Base-by-base conservation (phyloP, 257 asterid genomes). In the Solanum lycopersicoides region DNA sequence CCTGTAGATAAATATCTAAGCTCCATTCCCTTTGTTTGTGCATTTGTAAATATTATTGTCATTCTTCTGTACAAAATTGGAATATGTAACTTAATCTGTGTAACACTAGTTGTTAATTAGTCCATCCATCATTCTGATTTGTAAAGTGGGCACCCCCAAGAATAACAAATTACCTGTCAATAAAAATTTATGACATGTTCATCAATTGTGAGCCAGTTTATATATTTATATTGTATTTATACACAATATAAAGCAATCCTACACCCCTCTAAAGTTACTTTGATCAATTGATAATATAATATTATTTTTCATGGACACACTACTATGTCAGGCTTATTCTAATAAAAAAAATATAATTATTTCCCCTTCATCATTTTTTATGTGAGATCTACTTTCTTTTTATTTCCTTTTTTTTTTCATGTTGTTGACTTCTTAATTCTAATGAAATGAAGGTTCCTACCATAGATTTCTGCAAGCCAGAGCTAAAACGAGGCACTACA, bases 31-130 rank as follows among this genome's bases (percentile, higher is more conserved):
- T 90, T 89, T 92, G 42, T 89, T 90, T 89, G 90, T 86, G 90
- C 87, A 73, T 85, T 30, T 95, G 96, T 93, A 89, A 68, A 93
- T 96, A 91, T 42, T 74, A 47, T 88, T 83, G 34, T 86, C 73
- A 41, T 88, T 84, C 88, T 10, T 74, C 23, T 89, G 94, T 93
- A 91, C 77, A 92, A 92, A 87, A 77, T 79, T 35, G 72, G 84
- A 84, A 44, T 28, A 16, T 80, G 68, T 80, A 47, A 23, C 28
- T 15, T 80, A 80, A 80, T 63, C 44, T 47, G 6, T 47, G 41
- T 28, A 28, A 50, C 44, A 28, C 85, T 80, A 11, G 85, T 3
- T 10, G 44, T 47, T 80, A 18, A 28, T 80, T 80, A 30, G 44
- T 80, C 9, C 66, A 79, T 28, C 68, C 44, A 1, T 80, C n/a